These are phyloP conservation scores for Leccinum barrowsii DNA, from an alignment of 768 basidiomycete genomes.

Conservation along the genomic window DNA sequence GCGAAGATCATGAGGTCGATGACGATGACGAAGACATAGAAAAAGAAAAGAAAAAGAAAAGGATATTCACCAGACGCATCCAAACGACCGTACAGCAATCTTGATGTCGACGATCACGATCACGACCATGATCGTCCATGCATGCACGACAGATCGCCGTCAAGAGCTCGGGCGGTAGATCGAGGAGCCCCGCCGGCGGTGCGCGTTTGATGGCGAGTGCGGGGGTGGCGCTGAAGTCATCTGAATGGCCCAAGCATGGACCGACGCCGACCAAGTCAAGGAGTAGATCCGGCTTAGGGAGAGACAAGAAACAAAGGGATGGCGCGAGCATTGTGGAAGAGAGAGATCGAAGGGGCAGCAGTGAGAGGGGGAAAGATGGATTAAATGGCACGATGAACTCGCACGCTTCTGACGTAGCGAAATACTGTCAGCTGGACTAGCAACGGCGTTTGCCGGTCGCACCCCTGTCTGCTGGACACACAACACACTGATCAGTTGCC, in stretches of 20 bases:
- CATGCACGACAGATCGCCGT: constrained; percentile 5
- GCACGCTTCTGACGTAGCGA: background rate
- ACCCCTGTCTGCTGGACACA: no score
- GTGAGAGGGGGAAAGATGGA: background rate
- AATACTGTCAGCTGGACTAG: background rate
- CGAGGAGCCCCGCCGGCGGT: constrained; percentile 1
- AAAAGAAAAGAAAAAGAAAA: no score
- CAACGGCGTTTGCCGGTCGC: no score
- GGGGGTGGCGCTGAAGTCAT: background rate
- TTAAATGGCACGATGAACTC: background rate
- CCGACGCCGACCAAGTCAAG: background rate
- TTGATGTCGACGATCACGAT: background rate
- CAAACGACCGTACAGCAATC: constrained; percentile 8
- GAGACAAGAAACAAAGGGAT: background rate
- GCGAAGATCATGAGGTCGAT: background rate
- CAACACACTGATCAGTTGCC: background rate
- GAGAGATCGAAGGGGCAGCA: background rate
- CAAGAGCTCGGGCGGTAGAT: constrained; percentile 17
- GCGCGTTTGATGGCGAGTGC: background rate
- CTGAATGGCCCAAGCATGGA: background rate
- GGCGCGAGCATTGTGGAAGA: background rate
- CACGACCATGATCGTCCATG: background rate
- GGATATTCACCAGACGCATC: constrained; percentile 13
- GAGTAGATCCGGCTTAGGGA: background rate
- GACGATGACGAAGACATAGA: background rate